Base-by-base conservation (phyloP, 78 protist species). In the Dictyostelium capitatum region DNA sequence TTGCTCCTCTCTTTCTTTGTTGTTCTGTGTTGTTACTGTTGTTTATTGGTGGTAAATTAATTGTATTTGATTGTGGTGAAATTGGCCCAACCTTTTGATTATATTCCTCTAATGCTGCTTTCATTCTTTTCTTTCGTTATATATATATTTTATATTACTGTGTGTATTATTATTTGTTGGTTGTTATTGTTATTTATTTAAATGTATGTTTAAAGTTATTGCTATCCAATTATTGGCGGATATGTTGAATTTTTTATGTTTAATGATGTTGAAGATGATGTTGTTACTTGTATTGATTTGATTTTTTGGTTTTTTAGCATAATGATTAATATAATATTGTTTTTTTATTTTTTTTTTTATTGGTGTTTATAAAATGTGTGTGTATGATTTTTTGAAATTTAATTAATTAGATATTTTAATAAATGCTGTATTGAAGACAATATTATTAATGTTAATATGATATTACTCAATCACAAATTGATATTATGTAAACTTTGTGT, bases 71-170 rank as follows among this genome's bases (percentile, higher is more conserved):
- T 51, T 25, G 54, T 4, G 10, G 25, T 19, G 46, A n/a, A 28
- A 25, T 57, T 28, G 41, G 84, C n/a, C 50, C 84, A 37, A 41
- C 32, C 46, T 82, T 82, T 82, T 43, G 65, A 17, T 83, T 83
- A 48, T 83, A 83, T 73, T 83, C 91, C 72, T 83, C 91, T 30
- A 83, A 69, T 46, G 91, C 91, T 69, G 80, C 81, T 83, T 41
- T 83, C 79, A 73, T 73, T 23, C 23, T 47, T 43, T 67, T 28
- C 46, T 28, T 15, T 28, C 11, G 23, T 12, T 1, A 6, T 65
- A n/a, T 65, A 6, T 28, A 12, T 30, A 28, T 10, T 23, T 25
- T 62, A 10, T 10, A 10, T 65, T 65, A 25, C 6, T 65, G 23
- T 23, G 25, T 9, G 15, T 15, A 6, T 67, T 67, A 28, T 25